A percentile compares a stretch with the other conserved stretches of the same genome.
These are phyloP conservation scores for Aspergillus sp. DNA, from an alignment of 2,329 filamentous ascomycete species.

Conservation along the genomic window DNA sequence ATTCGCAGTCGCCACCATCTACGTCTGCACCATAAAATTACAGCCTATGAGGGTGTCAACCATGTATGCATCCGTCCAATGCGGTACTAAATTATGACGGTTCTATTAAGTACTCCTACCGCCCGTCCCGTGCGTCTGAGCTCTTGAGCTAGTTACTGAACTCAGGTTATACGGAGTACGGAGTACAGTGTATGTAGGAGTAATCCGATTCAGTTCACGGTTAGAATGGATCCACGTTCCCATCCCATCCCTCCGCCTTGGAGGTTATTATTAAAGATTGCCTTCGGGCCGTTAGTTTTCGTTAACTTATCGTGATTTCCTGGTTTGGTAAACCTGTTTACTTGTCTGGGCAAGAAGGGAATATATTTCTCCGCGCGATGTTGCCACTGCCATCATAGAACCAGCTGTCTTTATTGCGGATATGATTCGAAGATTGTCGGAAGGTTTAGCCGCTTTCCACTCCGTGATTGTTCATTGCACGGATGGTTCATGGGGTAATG, in stretches of 20 bases:
- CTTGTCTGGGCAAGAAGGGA: neutral
- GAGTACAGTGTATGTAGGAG: too few relatives aligned
- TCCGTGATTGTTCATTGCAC: neutral
- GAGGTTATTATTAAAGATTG: too few relatives aligned
- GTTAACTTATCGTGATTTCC: too few relatives aligned
- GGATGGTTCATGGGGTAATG: neutral
- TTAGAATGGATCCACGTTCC: too few relatives aligned
- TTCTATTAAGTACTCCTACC: neutral
- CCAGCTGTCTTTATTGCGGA: neutral
- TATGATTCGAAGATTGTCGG: neutral
- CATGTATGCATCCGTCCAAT: neutral
- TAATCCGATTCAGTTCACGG: too few relatives aligned
- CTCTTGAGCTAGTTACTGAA: too few relatives aligned
- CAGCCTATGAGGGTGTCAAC: neutral
- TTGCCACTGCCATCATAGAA: neutral
- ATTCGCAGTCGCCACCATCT: slow-evolving; percentile 3
- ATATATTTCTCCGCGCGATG: neutral
- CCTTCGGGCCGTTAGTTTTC: too few relatives aligned
- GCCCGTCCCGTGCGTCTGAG: too few relatives aligned
- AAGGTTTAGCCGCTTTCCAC: neutral
- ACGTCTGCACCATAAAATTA: neutral
- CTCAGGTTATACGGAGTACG: too few relatives aligned
- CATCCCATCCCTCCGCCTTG: too few relatives aligned
- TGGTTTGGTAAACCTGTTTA: neutral
- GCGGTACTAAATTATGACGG: neutral